Base-by-base conservation (phyloP, 768 basidiomycete genomes). In the Podaxis carcinomalis region DNA sequence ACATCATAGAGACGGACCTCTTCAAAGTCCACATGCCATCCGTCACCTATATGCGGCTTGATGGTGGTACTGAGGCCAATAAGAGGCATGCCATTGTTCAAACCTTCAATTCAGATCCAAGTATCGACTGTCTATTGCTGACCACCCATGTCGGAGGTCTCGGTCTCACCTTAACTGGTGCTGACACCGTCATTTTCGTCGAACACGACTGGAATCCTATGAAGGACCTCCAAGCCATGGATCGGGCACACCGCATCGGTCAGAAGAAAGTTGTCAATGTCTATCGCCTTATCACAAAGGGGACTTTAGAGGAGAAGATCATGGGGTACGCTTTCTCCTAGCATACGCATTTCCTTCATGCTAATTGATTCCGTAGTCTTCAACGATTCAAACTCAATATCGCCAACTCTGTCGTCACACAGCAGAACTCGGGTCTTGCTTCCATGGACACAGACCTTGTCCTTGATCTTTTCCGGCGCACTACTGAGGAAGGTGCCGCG, bases 141-240 rank as follows among this genome's bases (percentile, higher is more conserved):
- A 99, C 97, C 0, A 99, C 97, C 0, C 94, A 95, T 67, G 96
- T 99, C 49, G 97, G 97, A 59, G 97, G 97, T 2, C 78, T 99
- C 27, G 97, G 97, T 5, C 76, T 99, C 69, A 99, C 96, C 19
- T 77, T 99, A 64, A 99, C 97, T 0, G 96, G 97, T 21, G 97
- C 97, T 5, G 97, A 99, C 71, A 99, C 97, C 0, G 97, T 99
- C 61, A 97, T 99, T 64, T 99, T 99, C 68, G 93, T 99, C 56
- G 97, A 99, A 71, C 97, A 99, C 68, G 97, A 99, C 72, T 99
- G 97, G 97, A 99, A 99, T 72, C 97, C 97, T 5, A 97, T 96
- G 95, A 98, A 98, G 73, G 97, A 99, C 77, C 77, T 98, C 5
- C 97, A 99, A 70, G 97, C 97, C 6, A 99, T 99, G 97, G 97